Evolutionary conservation across 73 alveolate species (phyloP).

Genomic region (Paramecium caudatum): DNA sequence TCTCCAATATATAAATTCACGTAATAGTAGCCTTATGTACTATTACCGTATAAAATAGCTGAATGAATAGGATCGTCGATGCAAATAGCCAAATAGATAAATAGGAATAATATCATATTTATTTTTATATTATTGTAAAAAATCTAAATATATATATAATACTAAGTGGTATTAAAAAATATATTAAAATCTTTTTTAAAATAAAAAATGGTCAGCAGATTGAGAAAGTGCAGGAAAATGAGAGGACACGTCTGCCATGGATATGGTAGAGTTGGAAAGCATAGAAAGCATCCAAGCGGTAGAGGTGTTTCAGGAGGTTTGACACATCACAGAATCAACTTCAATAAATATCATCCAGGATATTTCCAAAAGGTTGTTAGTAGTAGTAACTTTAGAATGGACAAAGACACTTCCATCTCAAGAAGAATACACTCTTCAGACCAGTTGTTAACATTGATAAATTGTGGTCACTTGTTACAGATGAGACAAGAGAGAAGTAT

Average conservation of each 20-base stretch:
- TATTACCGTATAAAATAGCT: neutral
- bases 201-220: constrained; percentile 86
- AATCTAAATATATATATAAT: too few relatives aligned
- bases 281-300: constrained; percentile 98
- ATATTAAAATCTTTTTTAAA: constrained; percentile 62
- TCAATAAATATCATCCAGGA: constrained; percentile 98
- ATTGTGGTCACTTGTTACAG: constrained; percentile 97
- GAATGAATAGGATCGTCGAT: neutral
- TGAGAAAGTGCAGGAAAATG: constrained; percentile 95
- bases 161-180: too few relatives aligned
- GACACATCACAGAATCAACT: constrained; percentile 94
- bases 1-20: constrained; percentile 43
- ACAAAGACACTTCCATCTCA: constrained; percentile 98
- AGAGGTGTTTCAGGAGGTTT: constrained; percentile 97
- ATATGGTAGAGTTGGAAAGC: constrained; percentile 99
- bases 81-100: too few relatives aligned
- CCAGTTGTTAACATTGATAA: constrained; percentile 96
- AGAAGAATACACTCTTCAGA: constrained; percentile 92
- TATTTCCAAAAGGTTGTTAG: constrained; percentile 95
- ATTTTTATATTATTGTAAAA: too few relatives aligned
- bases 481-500: constrained; percentile 93
- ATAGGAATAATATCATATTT: too few relatives aligned
- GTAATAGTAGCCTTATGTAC: constrained; percentile 52
- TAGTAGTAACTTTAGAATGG: constrained; percentile 78
- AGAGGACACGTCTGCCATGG: constrained; percentile 98